Evolutionary conservation across 2,329 filamentous ascomycete genomes (phyloP).

Genomic region (Basipetospora chlamydospora): DNA sequence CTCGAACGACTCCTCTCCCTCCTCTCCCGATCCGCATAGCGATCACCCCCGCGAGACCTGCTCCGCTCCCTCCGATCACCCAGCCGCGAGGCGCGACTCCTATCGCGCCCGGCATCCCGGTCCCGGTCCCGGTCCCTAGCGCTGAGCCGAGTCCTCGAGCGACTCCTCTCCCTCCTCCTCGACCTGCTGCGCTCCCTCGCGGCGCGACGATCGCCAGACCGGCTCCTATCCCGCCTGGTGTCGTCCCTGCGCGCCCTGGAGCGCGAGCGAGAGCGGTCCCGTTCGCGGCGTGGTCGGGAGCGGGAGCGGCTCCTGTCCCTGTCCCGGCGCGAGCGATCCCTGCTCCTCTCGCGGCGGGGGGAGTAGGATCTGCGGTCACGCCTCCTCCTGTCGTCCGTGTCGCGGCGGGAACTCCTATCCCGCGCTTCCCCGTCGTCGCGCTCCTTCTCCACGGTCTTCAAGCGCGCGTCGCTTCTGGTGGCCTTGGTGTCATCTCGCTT

Average conservation of each 20-base stretch:
- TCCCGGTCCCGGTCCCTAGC: too few relatives aligned
- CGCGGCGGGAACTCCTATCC: constrained; percentile 12
- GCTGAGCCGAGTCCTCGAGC: background rate
- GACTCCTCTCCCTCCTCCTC: constrained; percentile 12
- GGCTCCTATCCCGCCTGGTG: constrained; percentile 18
- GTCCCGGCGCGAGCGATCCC: constrained; percentile 4
- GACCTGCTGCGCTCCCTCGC: constrained; percentile 17
- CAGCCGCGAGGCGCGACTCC: constrained; percentile 18
- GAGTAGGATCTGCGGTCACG: constrained; percentile 23
- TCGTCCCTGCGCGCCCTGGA: background rate
- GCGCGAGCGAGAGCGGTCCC: background rate
- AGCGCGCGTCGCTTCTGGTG: constrained; percentile 9
- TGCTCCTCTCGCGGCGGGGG: constrained; percentile 16
- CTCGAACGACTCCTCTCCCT: constrained; percentile 19
- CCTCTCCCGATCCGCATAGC: constrained; percentile 13
- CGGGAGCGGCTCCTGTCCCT: constrained; percentile 20
- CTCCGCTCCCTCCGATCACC: constrained; percentile 19
- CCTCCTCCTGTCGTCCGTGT: constrained; percentile 18
- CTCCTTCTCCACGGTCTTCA: constrained; percentile 8
- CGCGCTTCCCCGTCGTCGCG: constrained; percentile 17
- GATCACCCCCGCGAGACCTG: constrained; percentile 19
- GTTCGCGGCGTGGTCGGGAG: constrained; percentile 4
- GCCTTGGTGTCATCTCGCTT: constrained; percentile 17
- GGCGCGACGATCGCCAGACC: constrained; percentile 21
- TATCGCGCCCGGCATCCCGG: constrained; percentile 15